Conservation (phyloP, 1,139 yeast species). For the Kodamaea plutei region DNA sequence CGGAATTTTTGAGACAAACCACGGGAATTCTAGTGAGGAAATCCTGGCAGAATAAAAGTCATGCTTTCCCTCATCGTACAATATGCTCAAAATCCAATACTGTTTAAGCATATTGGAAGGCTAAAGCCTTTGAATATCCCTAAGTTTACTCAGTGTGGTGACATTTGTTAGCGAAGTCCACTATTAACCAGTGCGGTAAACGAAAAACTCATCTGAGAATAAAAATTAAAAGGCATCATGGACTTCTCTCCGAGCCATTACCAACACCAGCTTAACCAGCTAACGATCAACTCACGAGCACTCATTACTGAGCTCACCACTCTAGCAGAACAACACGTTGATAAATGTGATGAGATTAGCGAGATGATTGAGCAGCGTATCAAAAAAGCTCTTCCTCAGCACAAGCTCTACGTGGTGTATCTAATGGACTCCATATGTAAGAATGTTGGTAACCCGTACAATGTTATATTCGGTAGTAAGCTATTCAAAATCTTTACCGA, state of each 20-base stretch:
- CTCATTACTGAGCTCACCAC: conserved; percentile 38
- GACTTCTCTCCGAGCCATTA: conserved; percentile 28
- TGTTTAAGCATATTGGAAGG: too few species aligned
- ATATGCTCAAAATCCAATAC: too few species aligned
- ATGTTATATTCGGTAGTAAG: conserved; percentile 31
- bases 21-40: too few species aligned
- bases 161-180: too few species aligned
- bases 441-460: conserved; percentile 44
- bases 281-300: conserved; percentile 38
- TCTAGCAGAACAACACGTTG: conserved; percentile 32
- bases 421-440: conserved; percentile 42
- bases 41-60: too few species aligned
- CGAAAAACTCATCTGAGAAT: too few species aligned
- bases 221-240: too few species aligned
- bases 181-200: too few species aligned
- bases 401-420: conserved; percentile 37
- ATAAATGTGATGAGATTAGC: conserved; percentile 30
- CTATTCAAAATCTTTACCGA: conserved; percentile 35
- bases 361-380: conserved; percentile 33
- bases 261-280: conserved; percentile 27
- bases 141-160: too few species aligned
- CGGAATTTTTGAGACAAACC: too few species aligned
- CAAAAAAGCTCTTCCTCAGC: conserved; percentile 34
- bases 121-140: too few species aligned
- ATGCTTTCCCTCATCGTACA: too few species aligned